Conservation (phyloP, 2,329 filamentous ascomycete species). For the Claviceps fusiformis region DNA sequence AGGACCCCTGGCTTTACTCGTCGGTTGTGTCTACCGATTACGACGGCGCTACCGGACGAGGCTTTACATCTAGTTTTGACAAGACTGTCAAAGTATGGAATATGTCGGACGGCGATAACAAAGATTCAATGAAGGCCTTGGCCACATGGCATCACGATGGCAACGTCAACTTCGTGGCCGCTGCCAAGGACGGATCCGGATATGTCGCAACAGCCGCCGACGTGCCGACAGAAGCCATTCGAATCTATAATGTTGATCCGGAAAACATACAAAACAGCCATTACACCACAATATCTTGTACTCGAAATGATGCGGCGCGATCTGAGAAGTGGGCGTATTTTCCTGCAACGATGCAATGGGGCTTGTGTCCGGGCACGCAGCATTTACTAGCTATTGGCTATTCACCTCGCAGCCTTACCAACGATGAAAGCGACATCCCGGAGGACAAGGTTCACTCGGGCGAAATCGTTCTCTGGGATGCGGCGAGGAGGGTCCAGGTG, state of each 20-base stretch:
- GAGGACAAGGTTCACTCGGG: conserved; percentile 43
- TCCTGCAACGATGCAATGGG: conserved; percentile 52
- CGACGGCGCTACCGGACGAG: conserved; percentile 28
- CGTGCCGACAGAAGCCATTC: conserved; percentile 37
- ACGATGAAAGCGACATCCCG: conserved; percentile 44
- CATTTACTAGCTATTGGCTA: conserved; percentile 48
- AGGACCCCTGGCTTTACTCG: conserved; percentile 50
- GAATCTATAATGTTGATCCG: conserved; percentile 37
- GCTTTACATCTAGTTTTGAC: conserved; percentile 50
- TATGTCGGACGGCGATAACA: conserved; percentile 17
- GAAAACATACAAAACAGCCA: conserved; percentile 22
- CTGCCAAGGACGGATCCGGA: conserved; percentile 32
- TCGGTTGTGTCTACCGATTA: conserved; percentile 51
- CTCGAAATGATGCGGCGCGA: conserved; percentile 19
- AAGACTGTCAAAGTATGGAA: conserved; percentile 47
- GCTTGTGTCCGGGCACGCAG: conserved; percentile 26
- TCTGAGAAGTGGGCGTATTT: conserved; percentile 46
- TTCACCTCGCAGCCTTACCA: conserved; percentile 40
- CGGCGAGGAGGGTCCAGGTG: conserved; percentile 27
- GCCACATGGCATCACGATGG: conserved; percentile 42
- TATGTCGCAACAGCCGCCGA: conserved; percentile 48
- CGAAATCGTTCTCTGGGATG: conserved; percentile 48
- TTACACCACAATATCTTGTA: conserved; percentile 28
- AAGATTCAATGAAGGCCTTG: conserved; percentile 26
- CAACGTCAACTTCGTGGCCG: conserved; percentile 49